A percentile compares a stretch with the other conserved stretches of the same genome.
phyloP scores from a whole-genome alignment of 805 yeast species.

The Candida succiphila region DNA sequence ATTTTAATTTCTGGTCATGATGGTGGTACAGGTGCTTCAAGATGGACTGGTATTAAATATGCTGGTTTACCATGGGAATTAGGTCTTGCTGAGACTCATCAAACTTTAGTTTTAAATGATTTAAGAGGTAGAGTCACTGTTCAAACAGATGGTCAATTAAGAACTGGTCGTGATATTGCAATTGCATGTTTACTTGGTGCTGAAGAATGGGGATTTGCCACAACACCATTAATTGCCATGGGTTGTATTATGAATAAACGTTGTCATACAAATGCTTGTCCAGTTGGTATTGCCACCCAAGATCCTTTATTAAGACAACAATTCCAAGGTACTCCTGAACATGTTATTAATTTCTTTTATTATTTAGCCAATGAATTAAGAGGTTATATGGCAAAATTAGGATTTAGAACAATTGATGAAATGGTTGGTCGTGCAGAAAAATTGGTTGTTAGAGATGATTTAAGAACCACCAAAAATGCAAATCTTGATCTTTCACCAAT shows the following conservation, averaged over 20 bases:
- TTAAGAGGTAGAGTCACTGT: slow-evolving; percentile 91
- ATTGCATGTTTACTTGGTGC: slow-evolving; percentile 95
- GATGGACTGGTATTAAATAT: slow-evolving; percentile 93
- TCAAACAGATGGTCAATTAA: slow-evolving; percentile 97
- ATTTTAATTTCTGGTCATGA: slow-evolving; percentile 94
- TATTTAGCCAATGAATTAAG: slow-evolving; percentile 90
- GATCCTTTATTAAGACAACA: slow-evolving; percentile 89
- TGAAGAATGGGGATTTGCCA: slow-evolving; percentile 97
- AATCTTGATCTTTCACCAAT: slow-evolving; percentile 88
- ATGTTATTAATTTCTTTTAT: slow-evolving; percentile 94
- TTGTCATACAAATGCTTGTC: slow-evolving; percentile 90
- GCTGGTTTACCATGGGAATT: slow-evolving; percentile 99
- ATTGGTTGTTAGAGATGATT: slow-evolving; percentile 73
- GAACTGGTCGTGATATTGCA: slow-evolving; percentile 96
- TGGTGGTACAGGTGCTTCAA: slow-evolving; percentile 99
- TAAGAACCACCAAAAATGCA: slow-evolving; percentile 81
- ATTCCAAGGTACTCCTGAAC: slow-evolving; percentile 96
- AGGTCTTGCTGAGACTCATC: slow-evolving; percentile 97
- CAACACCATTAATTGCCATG: slow-evolving; percentile 93
- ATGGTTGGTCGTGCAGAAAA: slow-evolving; percentile 98
- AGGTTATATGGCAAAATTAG: slow-evolving; percentile 86
- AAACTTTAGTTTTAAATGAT: slow-evolving; percentile 90
- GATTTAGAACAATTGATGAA: slow-evolving; percentile 92
- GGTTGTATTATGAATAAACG: slow-evolving; percentile 96
- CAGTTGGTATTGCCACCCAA: slow-evolving; percentile 98